Evolutionary conservation across 352 stramenopile genomes (phyloP).

Genomic region (Globisporangium cederbergense): DNA sequence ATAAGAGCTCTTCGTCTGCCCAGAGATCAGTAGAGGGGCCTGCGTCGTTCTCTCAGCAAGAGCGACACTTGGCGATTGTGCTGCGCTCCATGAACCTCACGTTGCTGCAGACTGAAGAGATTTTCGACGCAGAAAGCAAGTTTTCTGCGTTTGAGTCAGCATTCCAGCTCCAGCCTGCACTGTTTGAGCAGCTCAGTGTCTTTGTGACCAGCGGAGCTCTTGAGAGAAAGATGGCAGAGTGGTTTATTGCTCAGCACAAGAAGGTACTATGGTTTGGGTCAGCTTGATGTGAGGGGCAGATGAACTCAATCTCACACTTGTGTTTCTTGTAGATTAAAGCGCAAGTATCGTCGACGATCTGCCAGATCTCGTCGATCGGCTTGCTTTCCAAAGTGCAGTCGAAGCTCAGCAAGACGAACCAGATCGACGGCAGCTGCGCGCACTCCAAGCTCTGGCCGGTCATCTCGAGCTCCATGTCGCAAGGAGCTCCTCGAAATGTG

Average conservation of each 20-base stretch:
- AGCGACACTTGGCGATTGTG: constrained; percentile 45
- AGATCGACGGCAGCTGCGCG: constrained; percentile 29
- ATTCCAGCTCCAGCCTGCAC: constrained; percentile 21
- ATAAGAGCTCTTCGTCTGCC: constrained; percentile 1
- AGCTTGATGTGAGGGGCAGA: background rate
- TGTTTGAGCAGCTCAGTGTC: constrained; percentile 25
- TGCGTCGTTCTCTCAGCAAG: constrained; percentile 16
- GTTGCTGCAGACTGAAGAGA: constrained; percentile 46
- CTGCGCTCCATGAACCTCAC: constrained; percentile 59
- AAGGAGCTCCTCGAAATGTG: background rate
- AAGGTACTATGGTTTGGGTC: constrained; percentile 26
- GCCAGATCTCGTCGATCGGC: constrained; percentile 51
- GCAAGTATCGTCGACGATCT: constrained; percentile 43
- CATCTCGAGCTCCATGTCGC: constrained; percentile 2
- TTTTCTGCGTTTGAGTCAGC: constrained; percentile 25
- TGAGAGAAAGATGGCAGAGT: constrained; percentile 25
- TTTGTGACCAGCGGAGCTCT: constrained; percentile 35
- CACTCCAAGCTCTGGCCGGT: constrained; percentile 35
- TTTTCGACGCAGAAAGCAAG: constrained; percentile 35
- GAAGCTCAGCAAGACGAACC: constrained; percentile 45
- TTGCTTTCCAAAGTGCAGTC: constrained; percentile 53
- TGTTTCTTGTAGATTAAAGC: constrained; percentile 33
- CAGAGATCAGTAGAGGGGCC: constrained; percentile 1
- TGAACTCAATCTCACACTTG: background rate
- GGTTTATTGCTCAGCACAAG: constrained; percentile 32